Conservation (phyloP, 176 grass and related monocot genomes). For the Lolium perenne region DNA sequence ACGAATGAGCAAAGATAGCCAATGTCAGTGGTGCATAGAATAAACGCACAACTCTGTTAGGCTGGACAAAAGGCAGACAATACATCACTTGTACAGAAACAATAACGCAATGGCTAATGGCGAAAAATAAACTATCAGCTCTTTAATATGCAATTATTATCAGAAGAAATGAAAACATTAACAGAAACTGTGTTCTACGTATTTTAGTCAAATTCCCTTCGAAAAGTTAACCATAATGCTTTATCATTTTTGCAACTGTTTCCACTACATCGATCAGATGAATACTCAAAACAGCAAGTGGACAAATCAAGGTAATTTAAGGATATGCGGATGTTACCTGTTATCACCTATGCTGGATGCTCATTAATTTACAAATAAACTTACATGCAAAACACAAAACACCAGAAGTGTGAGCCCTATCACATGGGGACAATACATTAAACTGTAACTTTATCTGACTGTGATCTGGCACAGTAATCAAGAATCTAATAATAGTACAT, state of each 20-base stretch:
- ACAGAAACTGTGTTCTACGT: not conserved
- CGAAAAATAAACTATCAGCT: not conserved
- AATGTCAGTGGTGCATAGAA: slow-evolving; percentile 14
- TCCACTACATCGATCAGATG: not conserved
- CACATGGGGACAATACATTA: not conserved
- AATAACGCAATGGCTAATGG: not conserved
- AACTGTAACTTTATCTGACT: not conserved
- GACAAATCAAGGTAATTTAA: not conserved
- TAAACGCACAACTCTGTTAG: not conserved
- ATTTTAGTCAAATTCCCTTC: not conserved
- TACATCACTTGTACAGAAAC: not conserved
- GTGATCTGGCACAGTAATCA: not conserved
- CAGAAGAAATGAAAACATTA: not conserved
- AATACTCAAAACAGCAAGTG: not conserved
- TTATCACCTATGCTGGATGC: not conserved
- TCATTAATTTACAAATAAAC: not conserved
- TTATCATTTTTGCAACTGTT: not conserved
- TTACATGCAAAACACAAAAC: not conserved
- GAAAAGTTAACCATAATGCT: not conserved
- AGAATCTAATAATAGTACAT: not conserved
- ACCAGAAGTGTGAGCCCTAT: not conserved
- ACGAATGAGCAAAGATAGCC: not conserved
- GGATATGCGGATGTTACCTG: not conserved
- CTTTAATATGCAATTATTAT: not conserved
- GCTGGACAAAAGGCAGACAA: not conserved